Percentiles rank a stretch among this genome's conserved stretches.
Conservation (phyloP, 495 filamentous ascomycete genomes). For the Penicillium simplicissimum region DNA sequence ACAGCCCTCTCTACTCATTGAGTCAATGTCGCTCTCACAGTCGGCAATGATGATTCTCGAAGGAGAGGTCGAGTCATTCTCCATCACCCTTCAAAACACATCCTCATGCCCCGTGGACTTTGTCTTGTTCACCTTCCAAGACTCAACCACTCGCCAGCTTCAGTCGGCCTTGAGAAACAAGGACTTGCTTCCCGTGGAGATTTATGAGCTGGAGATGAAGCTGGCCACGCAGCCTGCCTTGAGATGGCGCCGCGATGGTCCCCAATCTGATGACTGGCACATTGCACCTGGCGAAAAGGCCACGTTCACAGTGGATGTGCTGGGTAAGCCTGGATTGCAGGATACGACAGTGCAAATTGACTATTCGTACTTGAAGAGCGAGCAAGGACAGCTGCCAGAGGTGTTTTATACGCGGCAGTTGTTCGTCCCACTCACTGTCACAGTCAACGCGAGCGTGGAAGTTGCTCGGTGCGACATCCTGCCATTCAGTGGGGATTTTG, state of each 20-base stretch:
- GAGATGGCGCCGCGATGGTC: conserved; percentile 56
- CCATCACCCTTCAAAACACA: conserved; percentile 75
- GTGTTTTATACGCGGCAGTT: conserved; percentile 84
- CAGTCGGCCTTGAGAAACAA: conserved; percentile 73
- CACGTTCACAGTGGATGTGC: conserved; percentile 78
- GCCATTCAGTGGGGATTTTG: conserved; percentile 62
- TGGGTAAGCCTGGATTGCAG: conserved; percentile 84
- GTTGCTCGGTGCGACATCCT: conserved; percentile 76
- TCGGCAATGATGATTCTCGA: conserved; percentile 89
- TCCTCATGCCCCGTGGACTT: conserved; percentile 80
- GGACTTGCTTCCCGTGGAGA: conserved; percentile 71
- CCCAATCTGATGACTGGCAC: conserved; percentile 46
- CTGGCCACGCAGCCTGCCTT: conserved; percentile 73
- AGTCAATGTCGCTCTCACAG: conserved; percentile 76
- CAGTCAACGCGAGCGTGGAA: conserved; percentile 87
- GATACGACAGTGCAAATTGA: conserved; percentile 79
- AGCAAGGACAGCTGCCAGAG: conserved; percentile 62
- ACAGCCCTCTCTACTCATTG: conserved; percentile 75
- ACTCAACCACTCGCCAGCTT: conserved; percentile 77
- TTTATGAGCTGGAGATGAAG: conserved; percentile 83
- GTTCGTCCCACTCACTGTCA: conserved; percentile 78
- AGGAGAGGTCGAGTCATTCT: conserved; percentile 77
- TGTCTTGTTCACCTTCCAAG: conserved; percentile 81
- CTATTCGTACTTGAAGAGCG: conserved; percentile 69
- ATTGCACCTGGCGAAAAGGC: conserved; percentile 70